Evolutionary conservation across 2,329 filamentous ascomycete species (phyloP), one percentile per base, ranked within the genome.

Genomic region (Aspergillus persii): DNA sequence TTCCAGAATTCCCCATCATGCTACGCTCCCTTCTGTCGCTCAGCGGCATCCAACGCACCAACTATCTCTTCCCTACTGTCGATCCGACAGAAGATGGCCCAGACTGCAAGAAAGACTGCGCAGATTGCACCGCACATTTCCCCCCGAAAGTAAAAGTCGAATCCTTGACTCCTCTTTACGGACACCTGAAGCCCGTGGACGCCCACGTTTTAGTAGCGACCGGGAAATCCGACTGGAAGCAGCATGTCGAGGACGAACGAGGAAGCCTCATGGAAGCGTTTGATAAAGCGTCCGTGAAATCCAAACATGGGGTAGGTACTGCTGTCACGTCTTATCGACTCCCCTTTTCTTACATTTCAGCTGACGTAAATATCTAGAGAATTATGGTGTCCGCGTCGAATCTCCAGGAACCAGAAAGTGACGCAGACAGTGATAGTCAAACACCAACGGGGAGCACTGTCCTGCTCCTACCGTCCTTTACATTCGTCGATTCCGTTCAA

Each of bases 401-500:
- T 50, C 66, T 76, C 18, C 61, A 61, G 27, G 4, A 66, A 7
- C 63, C 64, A 39, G 64, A 68, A 1, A 29, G 56, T 18, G 53
- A 65, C 3, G 9, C 44, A 4, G 44, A 59, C 8, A 51, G 48
- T 31, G 54, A 65, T 3, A 33, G 26, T 8, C 15, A 53, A 11
- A 52, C 59, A 29, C 39, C 31, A 4, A 48, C 55, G 29, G 50
- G 88, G 8, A 94, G 91, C 1, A 90, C 86, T 1, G 84, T 93
- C 18, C 81, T 96, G 26, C 84, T 96, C 46, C 86, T 96, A 29
- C 92, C 92, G 0, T 87, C 91, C 58, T 96, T 96, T 76, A 87
- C 85, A 47, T 81, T 91, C 57, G 81, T 96, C 68, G 89, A 93
- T 71, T 88, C 90, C 65, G 89, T 96, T 56, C 89, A 86, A 0